Evolutionary conservation across 306 rosid species (phyloP).

Genomic region (Cucurbita maxima): DNA sequence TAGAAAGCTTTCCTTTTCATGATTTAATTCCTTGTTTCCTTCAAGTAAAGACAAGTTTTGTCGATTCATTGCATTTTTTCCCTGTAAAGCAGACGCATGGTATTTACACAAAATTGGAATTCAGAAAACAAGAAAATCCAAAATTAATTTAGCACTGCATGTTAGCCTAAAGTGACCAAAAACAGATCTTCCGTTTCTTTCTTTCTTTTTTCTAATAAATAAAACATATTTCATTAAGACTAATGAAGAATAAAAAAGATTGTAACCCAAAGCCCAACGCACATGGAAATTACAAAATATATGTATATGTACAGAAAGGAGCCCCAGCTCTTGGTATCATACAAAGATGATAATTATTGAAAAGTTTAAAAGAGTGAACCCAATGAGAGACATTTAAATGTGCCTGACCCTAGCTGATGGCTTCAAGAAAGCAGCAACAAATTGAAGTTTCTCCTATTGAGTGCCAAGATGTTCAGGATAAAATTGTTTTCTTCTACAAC

Average conservation of each 20-base stretch:
- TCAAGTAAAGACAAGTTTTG: constrained; percentile 49
- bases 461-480: neutral
- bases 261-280: neutral
- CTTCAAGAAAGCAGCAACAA: neutral
- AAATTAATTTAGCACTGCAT: neutral
- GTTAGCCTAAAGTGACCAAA: neutral
- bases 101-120: neutral
- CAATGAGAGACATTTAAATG: neutral
- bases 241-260: neutral
- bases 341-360: neutral
- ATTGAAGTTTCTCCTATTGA: neutral
- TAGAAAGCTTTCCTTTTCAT: constrained; percentile 45
- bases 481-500: neutral
- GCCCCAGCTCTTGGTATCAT: neutral
- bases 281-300: neutral
- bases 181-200: neutral
- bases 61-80: constrained; percentile 52
- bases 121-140: neutral
- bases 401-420: neutral
- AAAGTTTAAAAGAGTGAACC: neutral
- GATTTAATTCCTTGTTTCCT: constrained; percentile 39
- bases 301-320: neutral
- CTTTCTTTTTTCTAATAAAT: neutral
- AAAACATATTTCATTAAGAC: neutral
- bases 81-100: constrained; percentile 34